These are phyloP conservation scores for Tricholomella constricta DNA, from an alignment of 768 basidiomycete species.

Conservation along the genomic window DNA sequence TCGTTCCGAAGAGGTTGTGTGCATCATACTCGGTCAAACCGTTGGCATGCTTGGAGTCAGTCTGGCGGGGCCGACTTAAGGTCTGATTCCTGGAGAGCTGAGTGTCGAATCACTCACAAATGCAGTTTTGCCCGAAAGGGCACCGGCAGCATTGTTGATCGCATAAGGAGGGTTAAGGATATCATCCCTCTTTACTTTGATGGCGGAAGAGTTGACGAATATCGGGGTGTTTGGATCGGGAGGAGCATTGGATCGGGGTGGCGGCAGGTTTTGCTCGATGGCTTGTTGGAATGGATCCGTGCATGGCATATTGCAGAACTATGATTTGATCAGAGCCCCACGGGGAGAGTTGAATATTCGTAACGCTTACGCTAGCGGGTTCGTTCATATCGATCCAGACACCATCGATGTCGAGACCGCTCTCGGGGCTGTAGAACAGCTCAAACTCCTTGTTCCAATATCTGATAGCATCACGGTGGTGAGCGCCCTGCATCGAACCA, in stretches of 20 bases:
- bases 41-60: conserved; percentile 53
- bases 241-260: conserved; percentile 46
- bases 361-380: conserved; percentile 58
- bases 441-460: conserved; percentile 67
- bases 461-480: conserved; percentile 26
- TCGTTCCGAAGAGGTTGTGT: conserved; percentile 70
- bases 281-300: conserved; percentile 62
- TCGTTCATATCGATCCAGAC: conserved; percentile 82
- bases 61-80: conserved; percentile 24
- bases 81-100: background rate
- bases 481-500: too few relatives aligned
- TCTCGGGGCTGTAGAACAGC: conserved; percentile 52
- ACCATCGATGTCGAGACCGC: conserved; percentile 67
- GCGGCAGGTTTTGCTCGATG: conserved; percentile 51
- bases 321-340: background rate
- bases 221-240: conserved; percentile 58
- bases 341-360: background rate
- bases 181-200: conserved; percentile 31
- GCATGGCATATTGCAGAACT: conserved; percentile 70
- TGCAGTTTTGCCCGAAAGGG: conserved; percentile 55
- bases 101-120: conserved; percentile 38
- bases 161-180: conserved; percentile 56
- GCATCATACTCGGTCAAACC: conserved; percentile 61
- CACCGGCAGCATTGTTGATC: conserved; percentile 58
- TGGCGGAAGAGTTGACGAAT: conserved; percentile 33